Base-by-base conservation (phyloP, 1,139 yeast species). In the Kluyveromyces sp. region DNA sequence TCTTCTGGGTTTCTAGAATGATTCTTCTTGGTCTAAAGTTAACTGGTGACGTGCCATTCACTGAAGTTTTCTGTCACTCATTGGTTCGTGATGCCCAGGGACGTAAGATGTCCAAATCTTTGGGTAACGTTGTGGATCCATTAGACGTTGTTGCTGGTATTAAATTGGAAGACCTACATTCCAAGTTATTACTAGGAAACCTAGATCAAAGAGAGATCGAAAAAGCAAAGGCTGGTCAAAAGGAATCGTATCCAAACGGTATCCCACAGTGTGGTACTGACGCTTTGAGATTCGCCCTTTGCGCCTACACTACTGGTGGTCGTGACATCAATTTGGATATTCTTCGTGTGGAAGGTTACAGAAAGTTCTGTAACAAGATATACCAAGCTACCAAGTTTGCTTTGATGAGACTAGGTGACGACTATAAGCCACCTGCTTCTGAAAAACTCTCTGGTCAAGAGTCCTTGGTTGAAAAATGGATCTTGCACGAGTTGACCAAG, bases 211-310 rank as follows among this genome's bases (percentile, higher is more conserved):
- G 79, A 52, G 98, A 92, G 68, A 73, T 92, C 60, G 83, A 77
- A 64, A 86, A 77, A 67, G 98, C 98, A 33, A 79, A 77, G 58
- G 80, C 76, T 39, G 97, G 97, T 49, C 98, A 92, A 71, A 80
- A 77, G 61, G 73, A 78, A 56, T 82, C 95, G 16, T 92, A 88
- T 74, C 98, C 98, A 52, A 82, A 81, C 56, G 98, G 98, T 71
- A 89, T 92, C 56, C 97, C 98, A 46, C 96, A 92, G 71, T 92
- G 98, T 77, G 98, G 98, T 73, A 89, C 97, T 43, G 98, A 92
- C 68, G 98, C 98, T 36, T 73, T 92, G 70, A 82, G 98, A 73
- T 92, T 92, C 65, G 97, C 98, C 20, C 77, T 92, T 55, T 92
- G 98, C 78, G 96, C 97, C 45, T 92, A 92, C 73, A 83, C 96